These are phyloP conservation scores for Rosa rugosa DNA, from an alignment of 306 rosid genomes.

Conservation along the genomic window DNA sequence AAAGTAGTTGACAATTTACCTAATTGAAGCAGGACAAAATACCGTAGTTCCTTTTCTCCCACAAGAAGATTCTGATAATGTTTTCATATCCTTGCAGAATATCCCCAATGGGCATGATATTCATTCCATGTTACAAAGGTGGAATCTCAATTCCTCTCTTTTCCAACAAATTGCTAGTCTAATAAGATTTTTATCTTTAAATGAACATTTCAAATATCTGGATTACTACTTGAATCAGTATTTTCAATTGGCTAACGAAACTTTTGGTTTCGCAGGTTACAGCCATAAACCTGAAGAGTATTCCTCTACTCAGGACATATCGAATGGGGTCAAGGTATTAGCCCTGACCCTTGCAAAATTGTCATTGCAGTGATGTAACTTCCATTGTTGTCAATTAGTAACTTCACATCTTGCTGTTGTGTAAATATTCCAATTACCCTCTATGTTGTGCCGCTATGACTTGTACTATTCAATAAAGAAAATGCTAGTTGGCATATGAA, in stretches of 20 bases:
- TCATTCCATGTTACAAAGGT: conserved; percentile 98
- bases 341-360: conserved; percentile 81
- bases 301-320: conserved; percentile 59
- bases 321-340: conserved; percentile 84
- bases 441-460: neutral
- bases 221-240: neutral
- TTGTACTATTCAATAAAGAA: conserved; percentile 7
- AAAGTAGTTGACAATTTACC: neutral
- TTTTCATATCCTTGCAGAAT: conserved; percentile 52
- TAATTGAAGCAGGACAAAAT: neutral
- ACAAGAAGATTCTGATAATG: conserved; percentile 17
- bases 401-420: neutral
- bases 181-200: neutral
- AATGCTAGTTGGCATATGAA: neutral
- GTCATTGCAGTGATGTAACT: conserved; percentile 55
- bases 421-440: neutral
- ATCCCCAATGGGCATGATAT: conserved; percentile 94
- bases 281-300: conserved; percentile 98
- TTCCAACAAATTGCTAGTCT: neutral
- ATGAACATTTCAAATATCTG: neutral
- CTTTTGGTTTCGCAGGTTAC: conserved; percentile 65
- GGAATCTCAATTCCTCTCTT: conserved; percentile 14
- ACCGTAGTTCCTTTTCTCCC: conserved; percentile 9
- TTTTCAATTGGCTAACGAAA: neutral
- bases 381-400: neutral